Evolutionary conservation across 768 basidiomycete species (phyloP).

Genomic region (Mycena venus): DNA sequence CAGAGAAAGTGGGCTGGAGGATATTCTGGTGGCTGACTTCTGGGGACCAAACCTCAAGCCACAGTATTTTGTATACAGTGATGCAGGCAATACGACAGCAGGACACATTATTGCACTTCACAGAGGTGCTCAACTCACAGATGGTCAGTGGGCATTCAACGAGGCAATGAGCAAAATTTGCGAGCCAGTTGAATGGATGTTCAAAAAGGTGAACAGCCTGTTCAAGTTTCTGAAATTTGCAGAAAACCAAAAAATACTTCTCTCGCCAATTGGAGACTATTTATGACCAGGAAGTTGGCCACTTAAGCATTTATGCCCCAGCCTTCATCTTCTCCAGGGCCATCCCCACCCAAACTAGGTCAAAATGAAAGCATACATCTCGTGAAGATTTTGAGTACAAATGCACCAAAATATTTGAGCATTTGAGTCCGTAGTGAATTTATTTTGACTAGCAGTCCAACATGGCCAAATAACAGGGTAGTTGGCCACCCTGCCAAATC

Average conservation of each 20-base stretch:
- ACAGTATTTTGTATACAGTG: not conserved
- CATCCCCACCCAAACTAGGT: too few relatives aligned
- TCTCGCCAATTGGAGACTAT: slow-evolving; percentile 21
- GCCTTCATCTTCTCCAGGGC: too few relatives aligned
- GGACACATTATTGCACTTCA: not conserved
- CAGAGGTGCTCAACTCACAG: not conserved
- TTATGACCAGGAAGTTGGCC: too few relatives aligned
- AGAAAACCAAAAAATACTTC: slow-evolving; percentile 22
- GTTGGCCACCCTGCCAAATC: too few relatives aligned
- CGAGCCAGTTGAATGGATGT: slow-evolving; percentile 29
- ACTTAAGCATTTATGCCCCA: too few relatives aligned
- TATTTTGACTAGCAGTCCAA: too few relatives aligned
- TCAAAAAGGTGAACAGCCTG: slow-evolving; percentile 21
- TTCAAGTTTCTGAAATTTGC: slow-evolving; percentile 26
- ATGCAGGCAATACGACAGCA: not conserved
- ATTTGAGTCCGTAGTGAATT: too few relatives aligned
- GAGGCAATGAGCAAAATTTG: slow-evolving; percentile 26
- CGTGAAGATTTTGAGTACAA: too few relatives aligned
- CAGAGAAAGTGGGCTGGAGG: slow-evolving; percentile 23
- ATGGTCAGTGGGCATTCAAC: slow-evolving; percentile 15
- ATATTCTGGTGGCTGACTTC: slow-evolving; percentile 1
- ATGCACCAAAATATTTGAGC: too few relatives aligned
- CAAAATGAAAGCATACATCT: too few relatives aligned
- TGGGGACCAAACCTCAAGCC: not conserved
- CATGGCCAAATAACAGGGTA: too few relatives aligned